These are phyloP conservation scores for Sicyos edulis DNA, from an alignment of 306 rosid species.

Conservation along the genomic window DNA sequence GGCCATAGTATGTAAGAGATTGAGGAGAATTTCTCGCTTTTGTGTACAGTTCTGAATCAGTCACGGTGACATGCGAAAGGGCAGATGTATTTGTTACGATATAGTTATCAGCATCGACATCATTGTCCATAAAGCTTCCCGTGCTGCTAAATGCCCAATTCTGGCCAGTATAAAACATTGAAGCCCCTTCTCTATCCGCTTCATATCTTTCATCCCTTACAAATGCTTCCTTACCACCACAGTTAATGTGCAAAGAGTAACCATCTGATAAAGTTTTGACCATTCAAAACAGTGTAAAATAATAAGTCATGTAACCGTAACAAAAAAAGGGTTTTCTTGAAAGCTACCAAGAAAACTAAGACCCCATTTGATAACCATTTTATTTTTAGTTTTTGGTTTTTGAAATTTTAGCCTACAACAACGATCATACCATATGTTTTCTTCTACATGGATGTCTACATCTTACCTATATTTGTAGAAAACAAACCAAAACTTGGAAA, in stretches of 20 bases:
- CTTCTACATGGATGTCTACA: no score
- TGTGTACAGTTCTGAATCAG: slow-evolving; percentile 46
- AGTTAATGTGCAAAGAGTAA: slow-evolving; percentile 61
- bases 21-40: slow-evolving; percentile 79
- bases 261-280: slow-evolving; percentile 33
- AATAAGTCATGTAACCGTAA: neutral
- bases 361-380: no score
- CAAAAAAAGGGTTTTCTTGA: neutral
- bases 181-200: slow-evolving; percentile 76
- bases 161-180: slow-evolving; percentile 43
- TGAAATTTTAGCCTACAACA: no score
- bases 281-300: neutral
- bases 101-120: slow-evolving; percentile 59
- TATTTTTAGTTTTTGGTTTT: no score
- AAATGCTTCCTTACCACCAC: slow-evolving; percentile 72
- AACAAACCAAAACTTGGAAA: no score
- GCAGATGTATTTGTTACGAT: slow-evolving; percentile 51
- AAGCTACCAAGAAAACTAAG: neutral
- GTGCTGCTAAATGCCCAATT: slow-evolving; percentile 93
- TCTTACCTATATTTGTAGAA: no score
- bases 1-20: slow-evolving; percentile 86
- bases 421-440: no score
- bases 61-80: slow-evolving; percentile 40
- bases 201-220: slow-evolving; percentile 38
- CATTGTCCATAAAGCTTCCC: slow-evolving; percentile 85